Percentiles rank a stretch among this genome's conserved stretches.
These are phyloP conservation scores for Balamuthia mandrillaris DNA, from an alignment of 208 protist species.

Conservation along the genomic window DNA sequence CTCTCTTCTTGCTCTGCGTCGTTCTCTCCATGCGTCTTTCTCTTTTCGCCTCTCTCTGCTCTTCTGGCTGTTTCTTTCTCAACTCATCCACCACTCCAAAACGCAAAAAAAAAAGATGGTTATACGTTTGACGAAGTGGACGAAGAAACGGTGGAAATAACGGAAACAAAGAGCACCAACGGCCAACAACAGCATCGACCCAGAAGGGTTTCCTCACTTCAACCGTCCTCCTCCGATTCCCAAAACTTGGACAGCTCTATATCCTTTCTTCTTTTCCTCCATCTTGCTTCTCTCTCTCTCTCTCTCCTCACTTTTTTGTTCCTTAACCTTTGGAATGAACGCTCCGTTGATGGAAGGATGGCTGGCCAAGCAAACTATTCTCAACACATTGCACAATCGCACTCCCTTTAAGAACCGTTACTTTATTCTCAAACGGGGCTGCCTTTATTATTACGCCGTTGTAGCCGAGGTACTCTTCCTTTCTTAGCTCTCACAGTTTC, in stretches of 20 bases:
- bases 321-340: background rate
- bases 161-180: too few species aligned
- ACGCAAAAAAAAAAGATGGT: too few species aligned
- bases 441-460: conserved; percentile 23
- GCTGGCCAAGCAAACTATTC: conserved; percentile 27
- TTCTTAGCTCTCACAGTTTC: background rate
- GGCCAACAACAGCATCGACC: too few species aligned
- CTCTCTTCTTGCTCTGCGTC: too few species aligned
- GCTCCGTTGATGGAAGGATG: conserved; percentile 6
- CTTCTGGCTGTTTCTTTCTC: too few species aligned
- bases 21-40: too few species aligned
- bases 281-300: background rate
- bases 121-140: too few species aligned
- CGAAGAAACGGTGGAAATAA: too few species aligned
- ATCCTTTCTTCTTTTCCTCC: background rate
- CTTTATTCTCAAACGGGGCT: conserved; percentile 24
- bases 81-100: too few species aligned
- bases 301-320: background rate
- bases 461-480: conserved; percentile 11
- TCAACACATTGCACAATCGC: background rate
- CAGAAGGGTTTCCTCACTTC: too few species aligned
- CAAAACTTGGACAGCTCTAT: background rate
- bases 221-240: background rate
- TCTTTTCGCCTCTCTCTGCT: too few species aligned
- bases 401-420: conserved; percentile 11